These are phyloP conservation scores for Aspergillus bridgeri DNA, from an alignment of 495 filamentous ascomycete genomes.

Conservation along the genomic window DNA sequence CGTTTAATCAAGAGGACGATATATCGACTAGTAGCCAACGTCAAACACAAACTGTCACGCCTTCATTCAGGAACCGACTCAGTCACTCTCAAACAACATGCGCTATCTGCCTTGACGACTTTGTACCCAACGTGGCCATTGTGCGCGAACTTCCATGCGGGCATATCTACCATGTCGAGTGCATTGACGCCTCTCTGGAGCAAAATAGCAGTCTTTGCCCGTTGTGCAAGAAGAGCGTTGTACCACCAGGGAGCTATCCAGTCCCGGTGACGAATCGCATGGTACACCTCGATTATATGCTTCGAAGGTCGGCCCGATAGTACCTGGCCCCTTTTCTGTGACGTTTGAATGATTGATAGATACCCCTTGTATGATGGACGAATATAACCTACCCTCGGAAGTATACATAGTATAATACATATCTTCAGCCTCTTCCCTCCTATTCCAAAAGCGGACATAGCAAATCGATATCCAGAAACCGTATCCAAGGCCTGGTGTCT, in stretches of 20 bases:
- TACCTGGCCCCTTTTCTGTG: background rate
- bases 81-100: conserved; percentile 57
- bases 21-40: background rate
- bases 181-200: conserved; percentile 76
- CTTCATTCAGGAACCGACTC: conserved; percentile 13
- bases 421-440: background rate
- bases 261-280: conserved; percentile 73
- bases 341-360: conserved; percentile 4
- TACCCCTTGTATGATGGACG: conserved; percentile 5
- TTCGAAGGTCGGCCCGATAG: conserved; percentile 12
- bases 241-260: conserved; percentile 65
- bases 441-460: background rate
- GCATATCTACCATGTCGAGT: conserved; percentile 88
- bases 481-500: conserved; percentile 7
- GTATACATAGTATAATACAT: conserved; percentile 2
- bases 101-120: conserved; percentile 83
- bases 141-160: conserved; percentile 84
- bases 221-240: conserved; percentile 74
- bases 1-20: background rate
- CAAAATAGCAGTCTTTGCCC: conserved; percentile 77
- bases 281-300: conserved; percentile 65
- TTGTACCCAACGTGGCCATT: conserved; percentile 57
- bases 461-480: background rate
- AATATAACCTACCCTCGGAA: background rate
- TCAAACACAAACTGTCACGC: background rate